Evolutionary conservation across 129 eudicot genomes (phyloP).

Genomic region (Helianthus tuberosus): DNA sequence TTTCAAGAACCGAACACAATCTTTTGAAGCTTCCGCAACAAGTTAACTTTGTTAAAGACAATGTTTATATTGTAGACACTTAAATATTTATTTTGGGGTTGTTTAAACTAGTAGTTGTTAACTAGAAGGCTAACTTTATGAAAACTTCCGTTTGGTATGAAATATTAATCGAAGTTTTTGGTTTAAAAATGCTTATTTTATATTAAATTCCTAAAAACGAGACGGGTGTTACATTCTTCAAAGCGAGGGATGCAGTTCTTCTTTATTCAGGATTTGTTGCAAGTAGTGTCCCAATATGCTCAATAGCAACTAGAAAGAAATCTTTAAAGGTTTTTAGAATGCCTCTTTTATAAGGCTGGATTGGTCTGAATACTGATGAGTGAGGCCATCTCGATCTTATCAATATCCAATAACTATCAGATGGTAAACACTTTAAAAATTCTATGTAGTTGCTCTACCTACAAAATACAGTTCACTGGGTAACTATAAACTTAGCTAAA

Average conservation of each 20-base stretch:
- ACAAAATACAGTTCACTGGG: constrained; percentile 8
- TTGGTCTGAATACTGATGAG: constrained; percentile 65
- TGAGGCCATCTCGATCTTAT: constrained; percentile 62
- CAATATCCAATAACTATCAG: constrained; percentile 89
- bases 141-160: too few species aligned
- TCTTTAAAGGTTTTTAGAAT: constrained; percentile 67
- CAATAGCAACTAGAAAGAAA: constrained; percentile 58
- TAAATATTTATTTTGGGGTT: too few species aligned
- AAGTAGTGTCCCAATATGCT: constrained; percentile 69
- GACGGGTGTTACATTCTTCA: too few species aligned
- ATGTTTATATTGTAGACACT: too few species aligned
- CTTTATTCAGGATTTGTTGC: constrained; percentile 65
- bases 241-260: constrained; percentile 70
- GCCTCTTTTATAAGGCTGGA: constrained; percentile 60
- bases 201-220: too few species aligned
- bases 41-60: too few species aligned
- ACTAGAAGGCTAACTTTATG: too few species aligned
- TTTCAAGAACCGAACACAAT: too few species aligned
- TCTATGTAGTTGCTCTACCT: constrained; percentile 91
- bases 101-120: too few species aligned
- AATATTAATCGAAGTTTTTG: too few species aligned
- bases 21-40: too few species aligned
- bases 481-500: not conserved
- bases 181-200: too few species aligned
- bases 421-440: constrained; percentile 87